A percentile compares a stretch with the other conserved stretches of the same genome.
phyloP scores from a whole-genome alignment of 345 rosid genomes.

The Fremontodendron californicum region DNA sequence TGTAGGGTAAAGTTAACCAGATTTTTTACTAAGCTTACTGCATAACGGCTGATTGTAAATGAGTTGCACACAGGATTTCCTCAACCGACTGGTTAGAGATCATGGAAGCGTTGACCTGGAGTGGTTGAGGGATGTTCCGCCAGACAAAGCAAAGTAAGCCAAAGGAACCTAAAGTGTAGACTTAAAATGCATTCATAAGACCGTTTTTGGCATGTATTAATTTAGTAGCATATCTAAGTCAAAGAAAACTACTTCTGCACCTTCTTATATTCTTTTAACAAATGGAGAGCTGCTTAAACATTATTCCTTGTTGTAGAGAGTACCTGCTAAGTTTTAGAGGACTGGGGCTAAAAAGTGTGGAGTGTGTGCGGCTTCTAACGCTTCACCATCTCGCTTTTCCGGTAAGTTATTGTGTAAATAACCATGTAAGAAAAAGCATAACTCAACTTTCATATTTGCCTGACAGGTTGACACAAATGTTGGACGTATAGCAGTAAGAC shows the following conservation, averaged over 20 bases:
- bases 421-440: slow-evolving; percentile 9
- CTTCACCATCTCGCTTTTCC: slow-evolving; percentile 99
- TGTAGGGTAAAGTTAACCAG: not conserved
- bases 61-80: slow-evolving; percentile 66
- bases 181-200: slow-evolving; percentile 21
- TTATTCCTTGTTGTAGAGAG: slow-evolving; percentile 46
- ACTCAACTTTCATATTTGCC: slow-evolving; percentile 16
- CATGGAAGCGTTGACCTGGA: slow-evolving; percentile 85
- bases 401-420: slow-evolving; percentile 42
- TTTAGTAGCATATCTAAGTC: not conserved
- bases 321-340: slow-evolving; percentile 82
- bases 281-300: slow-evolving; percentile 21
- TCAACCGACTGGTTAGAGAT: slow-evolving; percentile 58
- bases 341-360: slow-evolving; percentile 92
- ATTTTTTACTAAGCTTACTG: not conserved
- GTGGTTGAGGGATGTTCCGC: slow-evolving; percentile 93
- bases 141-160: slow-evolving; percentile 85
- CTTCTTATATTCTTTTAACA: not conserved
- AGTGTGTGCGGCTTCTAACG: slow-evolving; percentile 93
- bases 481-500: slow-evolving; percentile 93
- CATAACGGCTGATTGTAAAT: slow-evolving; percentile 13
- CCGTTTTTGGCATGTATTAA: slow-evolving; percentile 8
- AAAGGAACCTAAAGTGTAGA: slow-evolving; percentile 12
- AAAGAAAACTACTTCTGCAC: slow-evolving; percentile 26
- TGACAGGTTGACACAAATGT: slow-evolving; percentile 98